Conservation (phyloP, 1,139 yeast genomes). For the Debaryomycetaceae sp. region DNA sequence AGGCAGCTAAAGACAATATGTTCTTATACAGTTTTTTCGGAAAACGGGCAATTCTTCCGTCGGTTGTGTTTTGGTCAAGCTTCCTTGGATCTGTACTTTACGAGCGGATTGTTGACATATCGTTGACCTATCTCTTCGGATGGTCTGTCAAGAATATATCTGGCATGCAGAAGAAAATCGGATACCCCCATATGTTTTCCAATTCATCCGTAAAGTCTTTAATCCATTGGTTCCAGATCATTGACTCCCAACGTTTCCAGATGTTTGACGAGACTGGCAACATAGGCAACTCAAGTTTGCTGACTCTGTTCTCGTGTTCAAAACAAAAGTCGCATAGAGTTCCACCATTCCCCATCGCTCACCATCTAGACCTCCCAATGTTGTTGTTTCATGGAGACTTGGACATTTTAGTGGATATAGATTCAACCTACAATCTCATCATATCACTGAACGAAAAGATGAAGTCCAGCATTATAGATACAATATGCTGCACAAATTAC, state of each 20-base stretch:
- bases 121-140: constrained; percentile 36
- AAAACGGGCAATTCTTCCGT: constrained; percentile 39
- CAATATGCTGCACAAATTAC: constrained; percentile 23
- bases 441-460: constrained; percentile 24
- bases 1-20: constrained; percentile 31
- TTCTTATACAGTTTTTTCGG: constrained; percentile 41
- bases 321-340: constrained; percentile 41
- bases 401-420: constrained; percentile 41
- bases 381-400: constrained; percentile 39
- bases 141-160: constrained; percentile 39
- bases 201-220: constrained; percentile 45
- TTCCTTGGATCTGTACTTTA: constrained; percentile 34
- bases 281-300: constrained; percentile 19
- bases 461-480: constrained; percentile 21
- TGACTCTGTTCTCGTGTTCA: constrained; percentile 21
- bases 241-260: constrained; percentile 38
- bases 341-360: constrained; percentile 53
- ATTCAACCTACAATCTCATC: constrained; percentile 24
- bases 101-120: constrained; percentile 35
- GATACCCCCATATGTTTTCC: constrained; percentile 48
- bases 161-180: constrained; percentile 32
- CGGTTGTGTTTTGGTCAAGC: constrained; percentile 45
- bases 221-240: constrained; percentile 49
- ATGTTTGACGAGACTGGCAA: constrained; percentile 45
- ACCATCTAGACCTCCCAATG: constrained; percentile 43